Evolutionary conservation across 1,284 basidiomycete species (phyloP).

Genomic region (Ganoderma multipileum): DNA sequence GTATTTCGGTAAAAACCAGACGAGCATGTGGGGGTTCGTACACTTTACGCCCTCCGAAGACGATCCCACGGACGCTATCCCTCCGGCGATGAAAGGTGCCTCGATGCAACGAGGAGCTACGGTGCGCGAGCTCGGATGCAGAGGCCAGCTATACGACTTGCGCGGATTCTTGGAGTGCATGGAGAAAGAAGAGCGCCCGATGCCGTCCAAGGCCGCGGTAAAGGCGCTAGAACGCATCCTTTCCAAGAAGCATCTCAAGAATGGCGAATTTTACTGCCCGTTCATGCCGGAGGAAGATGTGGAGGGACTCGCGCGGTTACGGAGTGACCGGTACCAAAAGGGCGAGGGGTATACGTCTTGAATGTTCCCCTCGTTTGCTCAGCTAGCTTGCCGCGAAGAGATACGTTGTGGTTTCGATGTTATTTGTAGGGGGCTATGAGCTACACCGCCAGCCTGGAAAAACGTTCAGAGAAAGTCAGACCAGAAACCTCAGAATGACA

Average conservation of each 20-base stretch:
- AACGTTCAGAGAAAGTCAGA: too few relatives aligned
- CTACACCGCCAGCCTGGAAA: too few relatives aligned
- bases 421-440: too few relatives aligned
- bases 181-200: constrained; percentile 10
- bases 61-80: too few relatives aligned
- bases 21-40: constrained; percentile 11
- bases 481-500: too few relatives aligned
- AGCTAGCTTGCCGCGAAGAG: too few relatives aligned
- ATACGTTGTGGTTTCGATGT: too few relatives aligned
- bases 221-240: constrained; percentile 12
- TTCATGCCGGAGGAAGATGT: neutral
- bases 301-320: too few relatives aligned
- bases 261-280: constrained; percentile 1
- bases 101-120: neutral
- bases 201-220: constrained; percentile 15
- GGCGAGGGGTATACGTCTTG: too few relatives aligned
- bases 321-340: too few relatives aligned
- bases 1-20: neutral
- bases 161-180: constrained; percentile 16
- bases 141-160: constrained; percentile 8
- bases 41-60: neutral
- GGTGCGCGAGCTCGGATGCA: neutral
- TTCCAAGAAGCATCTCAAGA: constrained; percentile 1
- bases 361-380: neutral
- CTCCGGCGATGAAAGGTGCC: neutral